Conservation (phyloP, 352 stramenopile genomes). For the Phytophthora tubulina region DNA sequence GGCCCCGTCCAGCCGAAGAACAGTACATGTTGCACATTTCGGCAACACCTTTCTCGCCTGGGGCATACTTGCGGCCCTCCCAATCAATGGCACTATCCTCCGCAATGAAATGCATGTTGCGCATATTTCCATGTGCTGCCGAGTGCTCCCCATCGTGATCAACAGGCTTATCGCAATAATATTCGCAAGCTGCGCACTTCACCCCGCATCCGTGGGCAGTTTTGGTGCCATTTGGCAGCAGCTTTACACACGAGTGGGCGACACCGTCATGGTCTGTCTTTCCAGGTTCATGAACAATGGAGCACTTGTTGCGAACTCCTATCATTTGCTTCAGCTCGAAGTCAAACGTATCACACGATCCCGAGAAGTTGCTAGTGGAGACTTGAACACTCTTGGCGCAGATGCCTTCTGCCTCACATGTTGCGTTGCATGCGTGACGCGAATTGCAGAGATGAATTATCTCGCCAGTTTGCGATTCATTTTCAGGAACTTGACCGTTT, state of each 20-base stretch:
- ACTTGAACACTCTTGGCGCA: slow-evolving; percentile 48
- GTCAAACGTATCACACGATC: slow-evolving; percentile 44
- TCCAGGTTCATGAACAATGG: slow-evolving; percentile 28
- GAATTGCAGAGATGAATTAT: slow-evolving; percentile 44
- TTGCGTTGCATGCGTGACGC: slow-evolving; percentile 37
- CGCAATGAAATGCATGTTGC: slow-evolving; percentile 54
- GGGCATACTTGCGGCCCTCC: slow-evolving; percentile 37
- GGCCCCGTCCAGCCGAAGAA: slow-evolving; percentile 50
- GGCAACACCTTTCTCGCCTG: slow-evolving; percentile 48
- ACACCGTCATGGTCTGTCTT: slow-evolving; percentile 29
- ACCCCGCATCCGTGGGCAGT: slow-evolving; percentile 44
- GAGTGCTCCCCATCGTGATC: slow-evolving; percentile 48
- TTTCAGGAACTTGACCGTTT: slow-evolving; percentile 15
- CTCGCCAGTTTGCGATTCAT: neutral
- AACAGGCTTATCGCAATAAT: slow-evolving; percentile 53
- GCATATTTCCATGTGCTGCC: slow-evolving; percentile 62
- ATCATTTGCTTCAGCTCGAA: slow-evolving; percentile 55
- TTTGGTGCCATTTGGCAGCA: slow-evolving; percentile 24
- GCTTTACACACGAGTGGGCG: slow-evolving; percentile 38
- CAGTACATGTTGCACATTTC: slow-evolving; percentile 69
- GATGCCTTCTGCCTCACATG: slow-evolving; percentile 47
- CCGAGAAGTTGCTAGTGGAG: slow-evolving; percentile 44
- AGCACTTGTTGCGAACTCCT: slow-evolving; percentile 45
- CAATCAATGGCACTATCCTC: slow-evolving; percentile 35
- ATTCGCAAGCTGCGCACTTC: slow-evolving; percentile 48